Percentiles rank a stretch among this genome's conserved stretches.
phyloP scores from a whole-genome alignment of 2,329 filamentous ascomycete genomes.

The Fusarium mundagurra region DNA sequence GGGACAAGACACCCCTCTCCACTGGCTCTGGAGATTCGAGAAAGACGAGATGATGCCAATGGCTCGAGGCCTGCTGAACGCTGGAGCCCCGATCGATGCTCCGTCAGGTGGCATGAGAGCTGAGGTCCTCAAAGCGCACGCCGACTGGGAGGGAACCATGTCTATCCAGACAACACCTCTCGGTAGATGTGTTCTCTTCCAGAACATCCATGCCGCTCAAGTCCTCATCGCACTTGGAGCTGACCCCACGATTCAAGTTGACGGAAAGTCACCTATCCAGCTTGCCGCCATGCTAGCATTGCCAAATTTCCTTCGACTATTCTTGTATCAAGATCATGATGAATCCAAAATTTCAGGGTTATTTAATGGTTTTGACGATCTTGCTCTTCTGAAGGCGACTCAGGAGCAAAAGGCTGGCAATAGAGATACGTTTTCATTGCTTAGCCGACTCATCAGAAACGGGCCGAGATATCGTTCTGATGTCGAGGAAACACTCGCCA shows the following conservation, averaged over 20 bases:
- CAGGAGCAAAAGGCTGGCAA: neutral
- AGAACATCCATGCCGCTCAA: neutral
- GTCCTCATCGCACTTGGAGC: neutral
- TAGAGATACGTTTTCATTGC: neutral
- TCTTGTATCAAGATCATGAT: neutral
- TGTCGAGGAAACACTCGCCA: neutral
- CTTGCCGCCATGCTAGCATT: neutral
- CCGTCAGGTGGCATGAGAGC: neutral
- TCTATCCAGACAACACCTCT: neutral
- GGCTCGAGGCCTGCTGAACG: neutral
- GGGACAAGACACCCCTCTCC: neutral
- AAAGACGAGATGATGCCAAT: neutral
- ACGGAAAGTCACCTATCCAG: neutral
- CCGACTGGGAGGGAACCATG: neutral
- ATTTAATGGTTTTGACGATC: neutral
- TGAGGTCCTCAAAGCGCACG: neutral
- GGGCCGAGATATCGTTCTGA: neutral
- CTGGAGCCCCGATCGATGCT: neutral
- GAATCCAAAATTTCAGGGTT: accelerated
- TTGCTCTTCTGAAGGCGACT: neutral
- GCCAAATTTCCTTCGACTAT: neutral
- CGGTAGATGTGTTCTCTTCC: neutral
- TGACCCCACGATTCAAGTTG: neutral
- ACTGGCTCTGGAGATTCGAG: neutral
- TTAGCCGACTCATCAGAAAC: neutral